Evolutionary conservation across 2,329 filamentous ascomycete genomes (phyloP).

Genomic region (Dryadomyces sulphureus): DNA sequence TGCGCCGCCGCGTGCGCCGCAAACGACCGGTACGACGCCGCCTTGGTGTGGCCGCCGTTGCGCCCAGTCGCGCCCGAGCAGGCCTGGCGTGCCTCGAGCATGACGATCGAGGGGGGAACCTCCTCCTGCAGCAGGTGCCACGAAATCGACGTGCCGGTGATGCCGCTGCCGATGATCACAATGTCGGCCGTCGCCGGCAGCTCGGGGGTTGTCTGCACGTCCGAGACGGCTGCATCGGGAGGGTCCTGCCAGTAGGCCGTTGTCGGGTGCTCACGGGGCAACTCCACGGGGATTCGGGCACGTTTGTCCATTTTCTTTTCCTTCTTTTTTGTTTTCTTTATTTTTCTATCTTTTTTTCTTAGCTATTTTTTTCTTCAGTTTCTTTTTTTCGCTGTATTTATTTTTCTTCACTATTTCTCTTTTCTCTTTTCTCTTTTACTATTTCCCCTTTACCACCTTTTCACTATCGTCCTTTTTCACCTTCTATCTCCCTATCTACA

Average conservation of each 20-base stretch:
- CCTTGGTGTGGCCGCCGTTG: constrained; percentile 32
- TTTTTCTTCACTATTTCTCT: neutral
- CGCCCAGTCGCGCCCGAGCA: constrained; percentile 53
- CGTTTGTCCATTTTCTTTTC: constrained; percentile 16
- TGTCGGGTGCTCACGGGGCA: constrained; percentile 37
- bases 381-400: neutral
- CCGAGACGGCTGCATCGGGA: constrained; percentile 32
- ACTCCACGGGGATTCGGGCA: constrained; percentile 21
- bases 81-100: constrained; percentile 50
- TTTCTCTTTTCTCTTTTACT: neutral
- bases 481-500: no score
- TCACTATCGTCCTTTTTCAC: no score
- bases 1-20: constrained; percentile 25
- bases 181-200: constrained; percentile 41
- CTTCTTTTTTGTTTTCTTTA: neutral
- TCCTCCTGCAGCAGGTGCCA: constrained; percentile 28
- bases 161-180: constrained; percentile 49
- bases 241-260: constrained; percentile 47
- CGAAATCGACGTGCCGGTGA: constrained; percentile 45
- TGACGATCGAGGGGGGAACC: constrained; percentile 29
- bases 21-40: constrained; percentile 33
- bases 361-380: neutral
- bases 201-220: constrained; percentile 30
- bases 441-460: no score
- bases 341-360: neutral